Evolutionary conservation across 2,329 filamentous ascomycete species (phyloP), one percentile per base, ranked within the genome.

Genomic region (Shiraia sp.): DNA sequence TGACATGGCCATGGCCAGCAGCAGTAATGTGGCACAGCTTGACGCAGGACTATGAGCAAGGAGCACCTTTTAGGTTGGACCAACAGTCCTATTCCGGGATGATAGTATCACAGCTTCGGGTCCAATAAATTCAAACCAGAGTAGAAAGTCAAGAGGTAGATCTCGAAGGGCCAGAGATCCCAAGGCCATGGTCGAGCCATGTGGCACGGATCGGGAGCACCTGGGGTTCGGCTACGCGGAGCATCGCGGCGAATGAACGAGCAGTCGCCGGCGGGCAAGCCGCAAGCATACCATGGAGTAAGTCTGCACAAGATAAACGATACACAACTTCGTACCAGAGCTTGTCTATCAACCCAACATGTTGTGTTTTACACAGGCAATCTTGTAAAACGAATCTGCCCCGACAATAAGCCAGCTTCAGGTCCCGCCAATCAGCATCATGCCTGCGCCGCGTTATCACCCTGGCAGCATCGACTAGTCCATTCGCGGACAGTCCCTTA

Each of bases 161-260:
- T n/a, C n/a, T n/a, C n/a, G n/a, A n/a, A n/a, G n/a, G n/a, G n/a
- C n/a, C 35, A 26, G 15, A 33, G 30, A 27, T 27, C 13, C 26
- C 36, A 38, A 39, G 13, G 14, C 3, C 17, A 22, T 44, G 30
- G 36, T 35, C 17, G 36, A 15, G 30, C 24, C 13, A n/a, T 23
- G 35, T 34, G 29, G 33, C 32, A 31, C 29, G 4, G 17, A 28
- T n/a, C n/a, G n/a, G 19, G 28, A 19, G 26, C 25, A 38, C 47
- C 44, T 46, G 45, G 53, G 43, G 51, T 49, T 53, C 61, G 57
- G 61, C 34, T 53, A 55, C 40, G 36, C 58, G 57, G 57, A 45
- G 43, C 40, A 45, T 24, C 14, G 12, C 4, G 19, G n/a, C n/a
- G 43, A 15, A 39, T 54, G 47, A 60, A 59, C 60, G 49, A 55